Conservation (phyloP, 495 filamentous ascomycete species). For the Penicillium malachiteum region DNA sequence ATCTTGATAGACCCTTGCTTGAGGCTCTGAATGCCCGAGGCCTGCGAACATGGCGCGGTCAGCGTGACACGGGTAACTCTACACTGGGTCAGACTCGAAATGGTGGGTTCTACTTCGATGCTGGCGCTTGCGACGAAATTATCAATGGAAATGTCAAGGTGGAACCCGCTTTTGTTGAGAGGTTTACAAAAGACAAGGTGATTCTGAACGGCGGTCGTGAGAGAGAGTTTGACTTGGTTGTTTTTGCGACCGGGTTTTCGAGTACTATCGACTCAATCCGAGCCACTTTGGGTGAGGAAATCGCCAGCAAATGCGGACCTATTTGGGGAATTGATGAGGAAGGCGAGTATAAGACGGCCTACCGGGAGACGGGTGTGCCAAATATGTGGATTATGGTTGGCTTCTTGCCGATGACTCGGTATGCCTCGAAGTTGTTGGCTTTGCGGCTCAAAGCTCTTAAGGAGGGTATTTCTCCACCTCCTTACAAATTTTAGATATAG, state of each 20-base stretch:
- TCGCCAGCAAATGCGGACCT: conserved; percentile 58
- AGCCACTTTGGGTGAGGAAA: conserved; percentile 59
- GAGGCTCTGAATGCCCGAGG: conserved; percentile 19
- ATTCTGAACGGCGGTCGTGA: conserved; percentile 58
- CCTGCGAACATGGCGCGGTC: conserved; percentile 25
- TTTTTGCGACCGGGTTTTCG: conserved; percentile 73
- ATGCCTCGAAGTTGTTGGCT: conserved; percentile 21
- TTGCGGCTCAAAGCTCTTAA: conserved; percentile 20
- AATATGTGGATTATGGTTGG: conserved; percentile 29
- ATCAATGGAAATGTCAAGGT: conserved; percentile 67
- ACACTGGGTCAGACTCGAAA: conserved; percentile 46
- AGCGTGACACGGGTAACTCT: conserved; percentile 23
- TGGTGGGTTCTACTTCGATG: conserved; percentile 73
- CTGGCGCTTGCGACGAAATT: conserved; percentile 61
- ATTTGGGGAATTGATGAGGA: conserved; percentile 76
- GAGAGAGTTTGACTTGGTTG: conserved; percentile 66
- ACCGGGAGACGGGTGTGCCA: conserved; percentile 50
- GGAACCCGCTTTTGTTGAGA: conserved; percentile 50
- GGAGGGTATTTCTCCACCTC: conserved; percentile 18
- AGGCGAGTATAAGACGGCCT: conserved; percentile 65
- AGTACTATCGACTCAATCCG: conserved; percentile 39
- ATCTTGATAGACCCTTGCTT: conserved; percentile 16
- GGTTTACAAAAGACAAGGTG: conserved; percentile 31
- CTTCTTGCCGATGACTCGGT: conserved; percentile 20
- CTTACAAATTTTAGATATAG: conserved; percentile 15